Conservation (phyloP, 352 stramenopile genomes). For the Albugo laibachii region DNA sequence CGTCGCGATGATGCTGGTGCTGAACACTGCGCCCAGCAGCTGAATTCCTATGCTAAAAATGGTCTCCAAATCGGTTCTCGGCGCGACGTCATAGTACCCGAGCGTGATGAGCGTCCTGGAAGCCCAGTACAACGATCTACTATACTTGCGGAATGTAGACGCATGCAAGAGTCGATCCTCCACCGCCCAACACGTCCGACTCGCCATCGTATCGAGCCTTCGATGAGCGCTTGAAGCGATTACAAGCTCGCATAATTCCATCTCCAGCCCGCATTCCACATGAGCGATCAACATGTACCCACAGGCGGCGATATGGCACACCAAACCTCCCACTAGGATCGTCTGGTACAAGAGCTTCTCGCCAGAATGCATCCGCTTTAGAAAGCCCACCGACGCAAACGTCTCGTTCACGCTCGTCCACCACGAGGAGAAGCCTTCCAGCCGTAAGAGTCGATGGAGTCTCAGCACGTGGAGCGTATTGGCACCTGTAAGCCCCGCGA, state of each 20-base stretch:
- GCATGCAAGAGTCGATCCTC: slow-evolving; percentile 35
- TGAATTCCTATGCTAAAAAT: slow-evolving; percentile 26
- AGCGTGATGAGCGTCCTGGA: slow-evolving; percentile 33
- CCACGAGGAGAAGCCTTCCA: slow-evolving; percentile 26
- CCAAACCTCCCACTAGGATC: slow-evolving; percentile 16
- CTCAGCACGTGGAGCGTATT: slow-evolving; percentile 39
- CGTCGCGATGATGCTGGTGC: slow-evolving; percentile 33
- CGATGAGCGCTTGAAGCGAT: too few relatives aligned
- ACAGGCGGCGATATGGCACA: slow-evolving; percentile 40
- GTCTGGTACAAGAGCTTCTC: slow-evolving; percentile 6
- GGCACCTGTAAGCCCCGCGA: slow-evolving; percentile 15
- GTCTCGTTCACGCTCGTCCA: slow-evolving; percentile 5
- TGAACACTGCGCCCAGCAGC: slow-evolving; percentile 26
- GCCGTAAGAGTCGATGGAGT: slow-evolving; percentile 24
- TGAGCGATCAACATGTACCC: slow-evolving; percentile 46
- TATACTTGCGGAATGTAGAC: slow-evolving; percentile 24
- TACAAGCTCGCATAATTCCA: slow-evolving; percentile 15
- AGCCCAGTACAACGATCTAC: slow-evolving; percentile 32
- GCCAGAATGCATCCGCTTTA: neutral
- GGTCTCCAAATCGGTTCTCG: slow-evolving; percentile 29
- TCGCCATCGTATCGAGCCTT: neutral
- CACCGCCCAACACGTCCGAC: slow-evolving; percentile 48
- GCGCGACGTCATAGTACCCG: slow-evolving; percentile 42
- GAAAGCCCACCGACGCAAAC: neutral
- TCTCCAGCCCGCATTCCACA: slow-evolving; percentile 42